phyloP scores from a whole-genome alignment of 1,284 basidiomycete species.

The Melampsora occidentalis region DNA sequence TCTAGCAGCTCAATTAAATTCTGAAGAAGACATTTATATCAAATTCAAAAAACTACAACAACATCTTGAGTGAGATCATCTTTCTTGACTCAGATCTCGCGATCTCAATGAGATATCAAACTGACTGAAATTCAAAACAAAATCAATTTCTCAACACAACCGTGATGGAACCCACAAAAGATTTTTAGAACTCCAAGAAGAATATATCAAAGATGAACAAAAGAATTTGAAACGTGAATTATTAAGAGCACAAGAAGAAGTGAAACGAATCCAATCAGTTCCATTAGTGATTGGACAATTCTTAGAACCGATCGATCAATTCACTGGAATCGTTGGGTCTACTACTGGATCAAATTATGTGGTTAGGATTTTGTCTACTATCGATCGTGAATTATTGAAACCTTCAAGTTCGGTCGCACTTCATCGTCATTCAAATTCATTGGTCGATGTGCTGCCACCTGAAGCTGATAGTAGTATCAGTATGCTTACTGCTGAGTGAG shows the following conservation, averaged over 20 bases:
- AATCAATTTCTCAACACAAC: too few species aligned
- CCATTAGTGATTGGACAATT: slow-evolving; percentile 99
- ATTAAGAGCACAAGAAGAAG: slow-evolving; percentile 97
- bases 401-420: slow-evolving; percentile 95
- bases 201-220: slow-evolving; percentile 99
- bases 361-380: slow-evolving; percentile 91
- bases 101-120: too few species aligned
- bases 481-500: slow-evolving; percentile 75
- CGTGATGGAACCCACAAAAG: neutral
- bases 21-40: slow-evolving; percentile 85
- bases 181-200: slow-evolving; percentile 77
- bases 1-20: slow-evolving; percentile 44
- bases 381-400: slow-evolving; percentile 95
- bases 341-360: slow-evolving; percentile 99
- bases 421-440: slow-evolving; percentile 95
- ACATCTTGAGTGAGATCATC: slow-evolving; percentile 65
- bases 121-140: too few species aligned
- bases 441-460: slow-evolving; percentile 96
- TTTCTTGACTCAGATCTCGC: neutral
- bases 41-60: slow-evolving; percentile 92
- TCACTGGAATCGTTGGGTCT: slow-evolving; percentile 93
- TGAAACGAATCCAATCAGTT: slow-evolving; percentile 97
- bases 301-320: slow-evolving; percentile 96
- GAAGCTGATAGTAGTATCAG: slow-evolving; percentile 97
- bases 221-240: slow-evolving; percentile 96